Base-by-base conservation (phyloP, 345 rosid genomes). In the Mercurialis annua region DNA sequence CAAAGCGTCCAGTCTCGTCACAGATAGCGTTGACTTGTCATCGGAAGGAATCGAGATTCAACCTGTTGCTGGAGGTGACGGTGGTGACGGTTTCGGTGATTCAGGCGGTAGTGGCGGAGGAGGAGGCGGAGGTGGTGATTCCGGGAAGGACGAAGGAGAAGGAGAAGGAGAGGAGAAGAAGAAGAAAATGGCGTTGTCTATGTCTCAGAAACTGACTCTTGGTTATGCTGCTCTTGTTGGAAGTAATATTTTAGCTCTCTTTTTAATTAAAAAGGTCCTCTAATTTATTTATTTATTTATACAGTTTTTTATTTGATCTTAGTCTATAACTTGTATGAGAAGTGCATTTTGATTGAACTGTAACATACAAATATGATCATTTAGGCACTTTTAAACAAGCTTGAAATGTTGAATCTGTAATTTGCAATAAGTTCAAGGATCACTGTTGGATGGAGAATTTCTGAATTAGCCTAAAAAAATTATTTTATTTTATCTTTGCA, bases 201-300 rank as follows among this genome's bases (percentile, higher is more conserved):
- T 84, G 88, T 86, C 91, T 15, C 91, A 86, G 81, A 86, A 84
- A 59, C 40, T 86, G 62, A 85, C 85, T 66, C 81, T 85, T 47
- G 87, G 79, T n/a, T 85, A 79, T 46, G 90, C 90, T 65, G 81
- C 80, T 11, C 84, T 84, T 10, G 84, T 87, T 30, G 96, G 96
- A 87, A 82, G 98, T 89, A 77, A 58, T 17, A 10, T 67, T 24
- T 47, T 36, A n/a, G n/a, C 15, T 71, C 38, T 21, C 40, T 27
- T n/a, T 20, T 23, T 21, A 10, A 7, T 65, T 20, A 0, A 50
- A 8, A 16, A 17, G 40, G 29, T 62, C 14, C 10, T 15, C 7
- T 27, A 20, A 4, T 48, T 5, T n/a, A n/a, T n/a, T 43, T 14
- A 6, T 43, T 62, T 40, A 3, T 10, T 52, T 52, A 3, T 52